Base-by-base conservation (phyloP, 345 rosid species). In the Aurinia saxatilis region DNA sequence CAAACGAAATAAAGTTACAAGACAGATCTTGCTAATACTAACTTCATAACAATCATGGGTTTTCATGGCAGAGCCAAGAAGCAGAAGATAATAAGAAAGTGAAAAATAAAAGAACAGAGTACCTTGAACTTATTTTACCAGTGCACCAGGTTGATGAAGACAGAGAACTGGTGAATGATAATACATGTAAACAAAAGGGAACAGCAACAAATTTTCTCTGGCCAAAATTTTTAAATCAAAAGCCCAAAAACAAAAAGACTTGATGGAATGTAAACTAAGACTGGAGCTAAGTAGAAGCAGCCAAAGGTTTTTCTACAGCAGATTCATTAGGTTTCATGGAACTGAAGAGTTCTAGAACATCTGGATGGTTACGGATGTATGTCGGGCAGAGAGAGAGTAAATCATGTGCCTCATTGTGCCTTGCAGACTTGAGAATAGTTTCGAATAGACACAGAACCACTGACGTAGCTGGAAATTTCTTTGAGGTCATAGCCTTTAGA, bases 261-360 rank as follows among this genome's bases (percentile, higher is more conserved):
- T 27, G 42, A 41, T 15, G 60, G 33, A 71, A 27, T 14, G 50
- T 58, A 58, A 50, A 58, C 57, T 45, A 65, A 63, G 37, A 14
- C 44, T 16, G 15, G 57, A 59, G 57, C 75, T 71, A 71, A 40
- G 70, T 37, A 63, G 75, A 27, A 65, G 57, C 50, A 45, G 61
- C 66, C 71, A 70, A 39, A 5, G 58, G 63, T 59, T 36, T 39
- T 21, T 59, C 75, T 49, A 58, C 23, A 45, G 50, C 23, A 65
- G 62, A 59, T 62, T 73, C 70, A 34, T 71, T 61, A 27, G 72
- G 51, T 59, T 79, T 79, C 74, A 67, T 72, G 51, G 85, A 72
- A 72, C 45, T 73, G 66, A 93, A 90, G 73, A 93, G 87, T 79
- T 82, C 77, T 75, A 87, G 72, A 67, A 87, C 85, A 77, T 90